These are phyloP conservation scores for Sinapis alba DNA, from an alignment of 441 rosid species.

Conservation along the genomic window DNA sequence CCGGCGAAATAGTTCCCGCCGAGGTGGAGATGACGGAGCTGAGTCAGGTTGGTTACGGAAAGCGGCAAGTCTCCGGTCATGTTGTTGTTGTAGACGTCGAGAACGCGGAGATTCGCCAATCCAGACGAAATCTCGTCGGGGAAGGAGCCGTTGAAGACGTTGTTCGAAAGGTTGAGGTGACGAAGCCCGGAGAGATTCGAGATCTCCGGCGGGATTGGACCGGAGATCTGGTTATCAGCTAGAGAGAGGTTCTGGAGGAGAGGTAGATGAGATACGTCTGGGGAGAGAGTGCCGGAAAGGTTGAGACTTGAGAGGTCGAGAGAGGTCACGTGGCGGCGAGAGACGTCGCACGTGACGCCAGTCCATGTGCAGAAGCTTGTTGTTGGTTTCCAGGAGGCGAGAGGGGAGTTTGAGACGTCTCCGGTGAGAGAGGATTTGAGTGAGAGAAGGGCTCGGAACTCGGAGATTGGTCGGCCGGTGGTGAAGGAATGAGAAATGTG, in stretches of 20 bases:
- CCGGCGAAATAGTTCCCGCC: conserved; percentile 93
- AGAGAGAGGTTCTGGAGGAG: conserved; percentile 68
- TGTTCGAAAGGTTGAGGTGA: conserved; percentile 78
- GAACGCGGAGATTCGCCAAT: conserved; percentile 63
- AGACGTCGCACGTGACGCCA: conserved; percentile 68
- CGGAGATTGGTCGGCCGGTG: conserved; percentile 47
- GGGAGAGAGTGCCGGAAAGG: conserved; percentile 72
- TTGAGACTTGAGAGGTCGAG: conserved; percentile 68
- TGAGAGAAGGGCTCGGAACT: conserved; percentile 73
- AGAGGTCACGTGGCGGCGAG: conserved; percentile 65
- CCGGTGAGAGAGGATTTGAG: conserved; percentile 65
- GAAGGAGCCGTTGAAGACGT: conserved; percentile 70
- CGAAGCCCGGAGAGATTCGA: conserved; percentile 60
- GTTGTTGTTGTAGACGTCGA: conserved; percentile 92
- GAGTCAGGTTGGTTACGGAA: conserved; percentile 62
- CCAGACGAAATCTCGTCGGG: conserved; percentile 56
- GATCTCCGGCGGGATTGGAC: conserved; percentile 73
- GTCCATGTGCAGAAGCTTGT: conserved; percentile 63
- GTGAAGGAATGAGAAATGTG: conserved; percentile 42
- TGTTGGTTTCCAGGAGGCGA: conserved; percentile 65
- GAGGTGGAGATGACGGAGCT: conserved; percentile 79
- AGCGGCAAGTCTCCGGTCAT: conserved; percentile 77
- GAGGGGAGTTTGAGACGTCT: conserved; percentile 44
- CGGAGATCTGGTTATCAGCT: conserved; percentile 63
- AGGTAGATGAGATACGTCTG: conserved; percentile 60